A percentile compares a stretch with the other conserved stretches of the same genome.
These are phyloP conservation scores for Clarireedia homoeocarpa DNA, from an alignment of 2,329 filamentous ascomycete species.

Conservation along the genomic window DNA sequence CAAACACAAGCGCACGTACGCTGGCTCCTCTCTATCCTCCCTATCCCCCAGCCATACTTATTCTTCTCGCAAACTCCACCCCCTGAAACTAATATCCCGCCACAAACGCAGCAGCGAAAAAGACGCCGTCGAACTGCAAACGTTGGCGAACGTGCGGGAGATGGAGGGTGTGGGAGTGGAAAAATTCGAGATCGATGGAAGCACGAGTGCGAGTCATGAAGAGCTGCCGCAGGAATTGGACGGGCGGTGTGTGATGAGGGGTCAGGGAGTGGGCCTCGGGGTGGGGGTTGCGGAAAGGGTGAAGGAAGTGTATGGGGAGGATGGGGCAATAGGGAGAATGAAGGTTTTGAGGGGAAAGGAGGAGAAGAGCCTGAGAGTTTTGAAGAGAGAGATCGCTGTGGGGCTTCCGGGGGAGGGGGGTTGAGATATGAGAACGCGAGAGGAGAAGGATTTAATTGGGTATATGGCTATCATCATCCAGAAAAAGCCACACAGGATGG, in stretches of 20 bases:
- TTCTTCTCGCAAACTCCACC: too few relatives aligned
- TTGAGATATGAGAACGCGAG: neutral
- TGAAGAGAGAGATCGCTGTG: neutral
- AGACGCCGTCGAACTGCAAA: neutral
- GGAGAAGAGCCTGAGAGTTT: neutral
- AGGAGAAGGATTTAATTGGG: too few relatives aligned
- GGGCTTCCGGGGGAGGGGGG: neutral
- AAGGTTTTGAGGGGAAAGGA: neutral
- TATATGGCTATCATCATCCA: too few relatives aligned
- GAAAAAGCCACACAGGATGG: too few relatives aligned
- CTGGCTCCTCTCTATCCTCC: too few relatives aligned
- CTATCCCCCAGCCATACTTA: too few relatives aligned
- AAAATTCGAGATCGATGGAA: conserved; percentile 5
- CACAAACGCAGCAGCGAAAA: neutral
- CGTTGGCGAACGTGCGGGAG: neutral
- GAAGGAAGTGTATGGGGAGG: neutral
- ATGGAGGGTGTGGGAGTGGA: neutral
- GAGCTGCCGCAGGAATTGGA: too few relatives aligned
- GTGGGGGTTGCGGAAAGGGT: neutral
- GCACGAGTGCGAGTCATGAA: too few relatives aligned
- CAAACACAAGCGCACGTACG: too few relatives aligned
- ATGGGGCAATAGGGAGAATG: neutral
- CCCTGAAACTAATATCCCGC: too few relatives aligned
- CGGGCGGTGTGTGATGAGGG: too few relatives aligned
- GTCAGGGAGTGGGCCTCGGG: neutral